Base-by-base conservation (phyloP, 2,329 filamentous ascomycete genomes). In the Alternaria atra region DNA sequence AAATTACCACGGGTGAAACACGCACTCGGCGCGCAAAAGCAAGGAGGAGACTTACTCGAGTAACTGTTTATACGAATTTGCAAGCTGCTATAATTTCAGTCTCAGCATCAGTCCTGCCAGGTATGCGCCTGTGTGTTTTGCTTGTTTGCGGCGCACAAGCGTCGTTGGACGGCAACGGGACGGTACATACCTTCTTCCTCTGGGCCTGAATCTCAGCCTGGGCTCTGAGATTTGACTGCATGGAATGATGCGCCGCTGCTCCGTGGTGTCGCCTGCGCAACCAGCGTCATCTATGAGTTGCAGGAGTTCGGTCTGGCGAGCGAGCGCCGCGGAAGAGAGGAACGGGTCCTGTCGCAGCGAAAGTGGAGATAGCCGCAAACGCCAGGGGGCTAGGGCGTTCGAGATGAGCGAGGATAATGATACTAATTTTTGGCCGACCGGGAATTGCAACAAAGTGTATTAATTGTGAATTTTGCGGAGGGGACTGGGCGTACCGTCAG, bases 21-120 rank as follows among this genome's bases (percentile, higher is more conserved):
- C 35, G 52, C 52, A 55, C 44, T 32, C 30, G 55, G 48, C 39
- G 43, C 50, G 58, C 55, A 61, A 52, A 30, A 44, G 52, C 20
- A 54, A 20, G 48, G 42, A 35, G 25, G 20, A 20, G 47, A 82
- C 91, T 82, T 89, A 97, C 93, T 96, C 91, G 74, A 99, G 88
- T 74, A 99, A 87, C 82, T 97, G 91, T 84, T 97, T 92, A 83
- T 99, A 99, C 71, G 95, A 98, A 81, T 90, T 92, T 79, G 94
- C 93, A 84, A 99, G 94, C 94, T 97, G 80, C 60, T 63, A 57
- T 62, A 55, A 46, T 60, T 51, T 50, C 32, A 54, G 55, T 39
- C 40, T 63, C 53, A 63, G 58, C 61, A 40, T 54, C 9, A 20
- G 42, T 52, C 27, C 29, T 37, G 20, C 39, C 29, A 13, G 51